A percentile compares a stretch with the other conserved stretches of the same genome.
Evolutionary conservation across 2,329 filamentous ascomycete species (phyloP).

Genomic region (Monilinia fructigena): DNA sequence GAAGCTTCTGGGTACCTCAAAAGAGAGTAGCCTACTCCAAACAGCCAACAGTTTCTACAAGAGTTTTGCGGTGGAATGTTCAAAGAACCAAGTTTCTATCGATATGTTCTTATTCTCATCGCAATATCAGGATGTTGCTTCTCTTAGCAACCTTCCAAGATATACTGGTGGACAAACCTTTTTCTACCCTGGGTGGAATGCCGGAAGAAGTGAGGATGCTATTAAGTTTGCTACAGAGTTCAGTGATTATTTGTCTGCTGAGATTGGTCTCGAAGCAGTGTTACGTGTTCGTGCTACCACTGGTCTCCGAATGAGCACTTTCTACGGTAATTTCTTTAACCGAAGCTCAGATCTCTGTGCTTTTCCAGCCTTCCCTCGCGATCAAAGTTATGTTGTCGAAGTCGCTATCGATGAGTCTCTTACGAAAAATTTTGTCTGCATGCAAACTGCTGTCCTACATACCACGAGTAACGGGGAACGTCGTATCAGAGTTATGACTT

Average conservation of each 20-base stretch:
- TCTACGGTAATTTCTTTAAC: constrained; percentile 99
- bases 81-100: constrained; percentile 97
- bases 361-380: constrained; percentile 95
- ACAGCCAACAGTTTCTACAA: constrained; percentile 98
- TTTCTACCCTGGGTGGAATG: constrained; percentile 97
- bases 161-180: constrained; percentile 98
- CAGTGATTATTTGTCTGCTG: constrained; percentile 92
- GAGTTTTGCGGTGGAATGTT: constrained; percentile 97
- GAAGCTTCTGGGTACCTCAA: constrained; percentile 89
- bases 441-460: constrained; percentile 93
- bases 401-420: constrained; percentile 96
- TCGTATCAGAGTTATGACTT: constrained; percentile 88
- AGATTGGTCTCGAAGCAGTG: constrained; percentile 94
- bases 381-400: constrained; percentile 96
- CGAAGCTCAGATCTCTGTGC: constrained; percentile 95
- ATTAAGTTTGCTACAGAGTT: constrained; percentile 98
- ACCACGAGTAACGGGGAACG: constrained; percentile 97
- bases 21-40: constrained; percentile 83
- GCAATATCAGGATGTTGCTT: constrained; percentile 96
- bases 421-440: constrained; percentile 84
- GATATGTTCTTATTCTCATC: constrained; percentile 98
- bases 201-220: constrained; percentile 87
- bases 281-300: constrained; percentile 93
- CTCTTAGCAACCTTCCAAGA: constrained; percentile 87
- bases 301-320: constrained; percentile 92